Conservation (phyloP, 2,329 filamentous ascomycete genomes). For the Shiraia bambusicola region DNA sequence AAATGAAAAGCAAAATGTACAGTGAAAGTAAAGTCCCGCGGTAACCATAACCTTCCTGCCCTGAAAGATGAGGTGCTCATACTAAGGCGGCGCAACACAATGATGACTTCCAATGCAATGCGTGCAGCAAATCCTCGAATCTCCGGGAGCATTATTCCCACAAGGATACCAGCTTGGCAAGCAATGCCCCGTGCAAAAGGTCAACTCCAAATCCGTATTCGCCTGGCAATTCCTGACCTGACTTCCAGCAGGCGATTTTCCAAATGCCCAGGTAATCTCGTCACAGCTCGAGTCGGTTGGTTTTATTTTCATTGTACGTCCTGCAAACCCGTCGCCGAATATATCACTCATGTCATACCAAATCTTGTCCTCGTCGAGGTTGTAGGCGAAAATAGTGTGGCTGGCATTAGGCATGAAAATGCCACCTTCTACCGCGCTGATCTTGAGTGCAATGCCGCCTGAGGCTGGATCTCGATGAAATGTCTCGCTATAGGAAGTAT, state of each 20-base stretch:
- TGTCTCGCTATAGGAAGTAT: constrained; percentile 28
- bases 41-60: background rate
- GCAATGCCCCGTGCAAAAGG: constrained; percentile 31
- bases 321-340: constrained; percentile 31
- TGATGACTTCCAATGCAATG: constrained; percentile 34
- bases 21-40: background rate
- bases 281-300: constrained; percentile 26
- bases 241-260: constrained; percentile 27
- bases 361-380: constrained; percentile 21
- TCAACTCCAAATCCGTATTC: constrained; percentile 26
- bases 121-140: constrained; percentile 27
- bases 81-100: constrained; percentile 23
- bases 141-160: constrained; percentile 20
- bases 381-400: constrained; percentile 34
- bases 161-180: constrained; percentile 35
- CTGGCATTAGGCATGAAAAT: constrained; percentile 31
- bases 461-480: constrained; percentile 24
- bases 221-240: constrained; percentile 25
- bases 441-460: constrained; percentile 28
- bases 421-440: constrained; percentile 20
- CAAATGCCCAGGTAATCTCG: constrained; percentile 26
- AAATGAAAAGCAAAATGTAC: background rate
- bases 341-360: constrained; percentile 35
- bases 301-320: constrained; percentile 25
- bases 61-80: too few species aligned